These are phyloP conservation scores for Colletotrichum siamense DNA, from an alignment of 2,329 filamentous ascomycete species.

Conservation along the genomic window DNA sequence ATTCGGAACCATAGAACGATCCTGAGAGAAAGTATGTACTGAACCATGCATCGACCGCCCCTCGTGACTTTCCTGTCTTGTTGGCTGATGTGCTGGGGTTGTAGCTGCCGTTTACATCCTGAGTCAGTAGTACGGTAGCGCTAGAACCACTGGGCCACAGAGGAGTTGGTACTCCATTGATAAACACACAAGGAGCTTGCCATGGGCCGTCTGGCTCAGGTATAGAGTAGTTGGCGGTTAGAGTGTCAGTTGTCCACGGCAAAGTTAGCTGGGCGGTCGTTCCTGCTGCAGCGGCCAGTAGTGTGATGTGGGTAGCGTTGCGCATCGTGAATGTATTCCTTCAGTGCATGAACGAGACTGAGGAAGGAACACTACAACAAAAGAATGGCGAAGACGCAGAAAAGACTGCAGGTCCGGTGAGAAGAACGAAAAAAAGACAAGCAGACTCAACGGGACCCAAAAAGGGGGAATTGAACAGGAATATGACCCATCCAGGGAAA, in stretches of 20 bases:
- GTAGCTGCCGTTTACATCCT: not conserved
- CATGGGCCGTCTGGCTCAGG: slow-evolving; percentile 4
- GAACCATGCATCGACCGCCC: not conserved
- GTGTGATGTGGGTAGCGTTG: not conserved
- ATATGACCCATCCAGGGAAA: not conserved
- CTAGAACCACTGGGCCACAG: not conserved
- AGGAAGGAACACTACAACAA: not conserved
- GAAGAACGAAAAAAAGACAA: not conserved
- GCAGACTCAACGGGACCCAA: not conserved
- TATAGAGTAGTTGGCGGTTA: not conserved
- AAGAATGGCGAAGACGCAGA: not conserved
- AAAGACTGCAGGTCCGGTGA: not conserved
- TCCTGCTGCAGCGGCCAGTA: not conserved
- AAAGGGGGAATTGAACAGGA: not conserved
- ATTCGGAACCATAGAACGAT: not conserved
- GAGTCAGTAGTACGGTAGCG: not conserved
- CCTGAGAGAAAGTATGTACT: not conserved
- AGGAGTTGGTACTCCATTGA: not conserved
- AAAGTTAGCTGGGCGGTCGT: not conserved
- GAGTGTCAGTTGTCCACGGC: not conserved
- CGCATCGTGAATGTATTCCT: not conserved
- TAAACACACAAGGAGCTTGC: not conserved
- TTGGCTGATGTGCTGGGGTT: not conserved
- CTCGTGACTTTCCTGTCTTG: not conserved
- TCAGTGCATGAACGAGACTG: not conserved